These are phyloP conservation scores for Alternaria brassicicola DNA, from an alignment of 2,329 filamentous ascomycete genomes.

Conservation along the genomic window DNA sequence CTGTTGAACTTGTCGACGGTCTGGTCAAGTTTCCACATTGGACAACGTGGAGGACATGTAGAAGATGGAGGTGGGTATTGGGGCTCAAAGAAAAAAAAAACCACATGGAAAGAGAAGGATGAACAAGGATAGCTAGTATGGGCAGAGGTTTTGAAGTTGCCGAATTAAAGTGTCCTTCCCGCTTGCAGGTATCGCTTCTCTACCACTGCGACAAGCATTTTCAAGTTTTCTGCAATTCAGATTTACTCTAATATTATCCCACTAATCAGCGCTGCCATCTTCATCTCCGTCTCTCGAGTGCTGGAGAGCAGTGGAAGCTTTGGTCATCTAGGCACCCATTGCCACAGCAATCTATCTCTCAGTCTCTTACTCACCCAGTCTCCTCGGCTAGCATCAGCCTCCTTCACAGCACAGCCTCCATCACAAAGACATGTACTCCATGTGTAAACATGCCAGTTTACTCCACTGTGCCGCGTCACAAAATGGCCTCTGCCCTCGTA, in stretches of 20 bases:
- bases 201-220: not conserved
- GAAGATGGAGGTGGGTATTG: slow-evolving; percentile 28
- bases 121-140: not conserved
- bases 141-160: not conserved
- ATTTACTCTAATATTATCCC: not conserved
- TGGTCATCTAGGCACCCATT: not conserved
- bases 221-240: not conserved
- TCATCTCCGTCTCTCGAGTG: not conserved
- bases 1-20: slow-evolving; percentile 41
- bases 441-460: not conserved
- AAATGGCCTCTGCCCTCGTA: not conserved
- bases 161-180: not conserved
- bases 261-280: not conserved
- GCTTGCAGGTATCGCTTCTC: not conserved
- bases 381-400: not conserved
- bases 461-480: not conserved
- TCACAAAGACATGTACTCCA: not conserved
- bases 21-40: slow-evolving; percentile 62
- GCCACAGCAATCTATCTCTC: not conserved
- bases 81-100: slow-evolving; percentile 15
- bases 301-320: not conserved
- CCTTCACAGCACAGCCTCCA: not conserved
- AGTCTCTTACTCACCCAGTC: no score
- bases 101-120: not conserved
- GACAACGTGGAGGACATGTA: slow-evolving; percentile 58